These are phyloP conservation scores for Lathyrus tuberosus DNA, from an alignment of 306 rosid genomes.

Conservation along the genomic window DNA sequence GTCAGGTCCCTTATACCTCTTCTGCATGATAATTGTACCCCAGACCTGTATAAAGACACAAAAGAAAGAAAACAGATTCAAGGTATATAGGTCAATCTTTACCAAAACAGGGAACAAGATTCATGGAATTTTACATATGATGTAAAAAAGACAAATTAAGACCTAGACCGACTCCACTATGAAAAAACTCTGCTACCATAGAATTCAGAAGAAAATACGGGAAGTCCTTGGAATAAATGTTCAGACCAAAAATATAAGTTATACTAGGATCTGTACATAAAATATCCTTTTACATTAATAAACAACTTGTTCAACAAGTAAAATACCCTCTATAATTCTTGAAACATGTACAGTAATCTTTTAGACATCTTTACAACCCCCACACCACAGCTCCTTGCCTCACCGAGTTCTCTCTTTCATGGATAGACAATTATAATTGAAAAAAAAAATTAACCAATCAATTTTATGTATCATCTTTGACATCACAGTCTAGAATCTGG, in stretches of 20 bases:
- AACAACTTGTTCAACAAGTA: constrained; percentile 25
- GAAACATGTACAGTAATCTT: not conserved
- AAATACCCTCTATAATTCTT: not conserved
- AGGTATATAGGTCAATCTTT: constrained; percentile 1
- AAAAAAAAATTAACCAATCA: not conserved
- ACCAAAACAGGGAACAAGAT: not conserved
- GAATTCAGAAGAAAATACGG: constrained; percentile 13
- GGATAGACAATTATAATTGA: constrained; percentile 18
- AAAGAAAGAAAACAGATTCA: constrained; percentile 26
- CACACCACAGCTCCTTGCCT: constrained; percentile 2
- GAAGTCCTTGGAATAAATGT: constrained; percentile 9
- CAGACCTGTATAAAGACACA: constrained; percentile 67
- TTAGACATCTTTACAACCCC: constrained; percentile 16
- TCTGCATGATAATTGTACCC: constrained; percentile 94
- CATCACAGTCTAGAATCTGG: constrained; percentile 6
- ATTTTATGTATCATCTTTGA: constrained; percentile 2
- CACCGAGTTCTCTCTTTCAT: constrained; percentile 6
- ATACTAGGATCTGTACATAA: constrained; percentile 3
- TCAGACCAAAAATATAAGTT: constrained; percentile 13
- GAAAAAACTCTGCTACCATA: not conserved
- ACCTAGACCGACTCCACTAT: constrained; percentile 11
- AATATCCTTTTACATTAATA: constrained; percentile 26
- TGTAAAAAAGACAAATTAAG: not conserved
- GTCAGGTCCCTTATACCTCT: constrained; percentile 75
- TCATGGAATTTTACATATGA: constrained; percentile 12